Evolutionary conservation across 768 basidiomycete species (phyloP), one percentile per base, ranked within the genome.

Genomic region (Dacryopinax spathularia): DNA sequence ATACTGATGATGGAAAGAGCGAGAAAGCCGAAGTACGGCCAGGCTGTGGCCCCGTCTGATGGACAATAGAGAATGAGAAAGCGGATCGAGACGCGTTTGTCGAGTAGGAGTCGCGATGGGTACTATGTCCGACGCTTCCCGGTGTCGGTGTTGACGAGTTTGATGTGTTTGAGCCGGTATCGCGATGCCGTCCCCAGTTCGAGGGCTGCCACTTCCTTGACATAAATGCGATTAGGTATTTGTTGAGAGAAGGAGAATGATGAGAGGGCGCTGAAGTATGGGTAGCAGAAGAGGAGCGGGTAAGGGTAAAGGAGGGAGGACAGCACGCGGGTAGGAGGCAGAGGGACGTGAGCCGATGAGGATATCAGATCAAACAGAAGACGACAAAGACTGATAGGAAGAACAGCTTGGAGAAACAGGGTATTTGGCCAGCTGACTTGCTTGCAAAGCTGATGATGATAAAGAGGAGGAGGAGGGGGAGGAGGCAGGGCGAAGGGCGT

Each of bases 151-250:
- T 56, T 22, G 39, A 41, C 4, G 39, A 41, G 22, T 41, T 15
- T 18, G 39, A 41, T 15, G 39, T 41, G 22, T 56, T 56, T 29
- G 48, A 56, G 48, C 31, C 31, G 48, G 25, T 56, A 29, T 56
- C 48, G 48, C 48, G 48, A 56, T 56, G 48, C 25, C 48, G 48
- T 56, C 48, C 48, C 48, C 48, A 56, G 29, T 25, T 27, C 25
- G 48, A 56, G 25, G 48, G 48, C 48, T 56, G 48, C 48, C 48
- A 56, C 48, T 56, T 56, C 48, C 48, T 56, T 56, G 48, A 56
- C 48, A 56, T 56, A 56, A 56, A 56, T 56, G 48, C 20, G 29
- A 56, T 56, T 56, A 56, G 29, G 48, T 56, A 56, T 56, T n/a
- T n/a, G 48, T 9, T 56, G 48, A 56, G 9, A 29, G 48, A 29